Percentiles rank a stretch among this genome's conserved stretches.
phyloP scores from a whole-genome alignment of 305 asterid genomes.

The Striga hermonthica region DNA sequence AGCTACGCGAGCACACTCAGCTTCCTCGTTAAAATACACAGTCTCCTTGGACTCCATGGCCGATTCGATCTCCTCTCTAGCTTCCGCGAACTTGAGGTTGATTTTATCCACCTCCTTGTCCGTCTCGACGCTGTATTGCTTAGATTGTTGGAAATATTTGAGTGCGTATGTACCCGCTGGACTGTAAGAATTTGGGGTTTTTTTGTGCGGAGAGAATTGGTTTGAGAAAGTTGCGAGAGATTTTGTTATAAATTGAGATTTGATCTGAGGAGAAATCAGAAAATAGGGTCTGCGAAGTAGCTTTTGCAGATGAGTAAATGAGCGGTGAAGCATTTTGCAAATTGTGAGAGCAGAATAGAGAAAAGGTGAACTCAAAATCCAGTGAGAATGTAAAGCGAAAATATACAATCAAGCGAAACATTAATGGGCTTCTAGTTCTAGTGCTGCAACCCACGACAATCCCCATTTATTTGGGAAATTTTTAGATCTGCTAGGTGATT shows the following conservation, averaged over 20 bases:
- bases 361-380: not conserved
- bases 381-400: not conserved
- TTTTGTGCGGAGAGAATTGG: constrained; percentile 26
- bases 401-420: too few relatives aligned
- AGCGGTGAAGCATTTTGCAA: constrained; percentile 54
- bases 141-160: constrained; percentile 30
- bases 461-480: too few relatives aligned
- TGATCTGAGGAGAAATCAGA: constrained; percentile 35
- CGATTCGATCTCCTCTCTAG: constrained; percentile 93
- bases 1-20: constrained; percentile 89
- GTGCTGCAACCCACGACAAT: too few relatives aligned
- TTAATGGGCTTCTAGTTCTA: too few relatives aligned
- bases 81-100: constrained; percentile 91
- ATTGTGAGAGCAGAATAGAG: constrained; percentile 18
- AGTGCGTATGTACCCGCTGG: constrained; percentile 34
- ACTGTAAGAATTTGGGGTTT: constrained; percentile 29
- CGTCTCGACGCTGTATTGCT: constrained; percentile 56
- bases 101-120: constrained; percentile 73
- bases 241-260: constrained; percentile 31
- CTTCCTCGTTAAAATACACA: constrained; percentile 89
- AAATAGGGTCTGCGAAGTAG: constrained; percentile 38
- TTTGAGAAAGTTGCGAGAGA: constrained; percentile 32
- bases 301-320: constrained; percentile 39
- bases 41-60: constrained; percentile 96
- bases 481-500: too few relatives aligned